Percentiles rank a stretch among this genome's conserved stretches.
Evolutionary conservation across 1,284 basidiomycete species (phyloP).

Genomic region (Cutaneotrichosporon mucoides): DNA sequence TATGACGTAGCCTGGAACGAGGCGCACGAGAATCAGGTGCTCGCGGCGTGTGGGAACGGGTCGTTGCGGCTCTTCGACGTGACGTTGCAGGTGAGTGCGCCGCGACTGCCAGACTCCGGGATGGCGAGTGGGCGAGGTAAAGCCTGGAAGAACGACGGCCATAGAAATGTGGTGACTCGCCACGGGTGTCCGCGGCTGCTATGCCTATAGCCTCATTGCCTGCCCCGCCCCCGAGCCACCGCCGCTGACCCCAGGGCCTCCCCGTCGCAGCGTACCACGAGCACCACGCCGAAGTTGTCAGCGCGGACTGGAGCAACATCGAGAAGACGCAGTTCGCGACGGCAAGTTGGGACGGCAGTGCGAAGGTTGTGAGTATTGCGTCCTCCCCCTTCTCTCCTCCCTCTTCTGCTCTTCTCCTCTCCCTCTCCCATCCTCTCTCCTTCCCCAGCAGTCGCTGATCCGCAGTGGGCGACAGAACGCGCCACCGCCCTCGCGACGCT

Average conservation of each 20-base stretch:
- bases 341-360: constrained; percentile 84
- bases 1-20: constrained; percentile 93
- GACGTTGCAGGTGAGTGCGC: constrained; percentile 66
- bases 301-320: constrained; percentile 95
- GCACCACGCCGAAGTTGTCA: constrained; percentile 86
- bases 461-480: constrained; percentile 79
- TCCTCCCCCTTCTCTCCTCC: too few relatives aligned
- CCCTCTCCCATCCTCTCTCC: too few relatives aligned
- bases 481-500: constrained; percentile 73
- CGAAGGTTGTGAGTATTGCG: constrained; percentile 68
- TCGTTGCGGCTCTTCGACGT: constrained; percentile 89
- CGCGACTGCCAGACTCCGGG: too few relatives aligned
- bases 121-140: too few relatives aligned
- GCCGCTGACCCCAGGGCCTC: constrained; percentile 24
- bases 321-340: constrained; percentile 86
- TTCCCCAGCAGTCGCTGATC: not conserved
- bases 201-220: too few relatives aligned
- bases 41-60: constrained; percentile 85
- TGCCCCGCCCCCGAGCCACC: too few relatives aligned
- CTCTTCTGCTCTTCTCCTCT: too few relatives aligned
- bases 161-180: too few relatives aligned
- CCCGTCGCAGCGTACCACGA: constrained; percentile 92
- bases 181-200: too few relatives aligned
- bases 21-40: constrained; percentile 84
- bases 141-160: too few relatives aligned